These are phyloP conservation scores for Ceratobasidium sp. DNA, from an alignment of 1,284 basidiomycete genomes.

Conservation along the genomic window DNA sequence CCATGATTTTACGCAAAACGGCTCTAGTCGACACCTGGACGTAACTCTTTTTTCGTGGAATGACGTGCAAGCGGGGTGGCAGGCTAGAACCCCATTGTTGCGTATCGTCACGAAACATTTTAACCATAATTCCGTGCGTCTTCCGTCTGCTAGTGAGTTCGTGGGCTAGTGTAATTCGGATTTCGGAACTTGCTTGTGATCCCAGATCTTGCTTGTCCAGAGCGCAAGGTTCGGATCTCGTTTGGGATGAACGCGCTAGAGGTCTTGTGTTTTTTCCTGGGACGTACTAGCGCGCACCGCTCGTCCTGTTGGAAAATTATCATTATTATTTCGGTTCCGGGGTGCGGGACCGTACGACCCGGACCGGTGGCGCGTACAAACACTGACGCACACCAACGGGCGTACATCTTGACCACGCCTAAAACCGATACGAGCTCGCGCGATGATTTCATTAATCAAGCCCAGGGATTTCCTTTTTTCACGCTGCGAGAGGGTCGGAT, in stretches of 20 bases:
- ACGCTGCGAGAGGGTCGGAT: slow-evolving; percentile 16
- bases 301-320: too few relatives aligned
- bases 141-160: slow-evolving; percentile 1
- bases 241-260: neutral
- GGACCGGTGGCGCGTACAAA: slow-evolving; percentile 7
- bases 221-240: slow-evolving; percentile 8
- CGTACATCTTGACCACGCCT: neutral
- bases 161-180: slow-evolving; percentile 5
- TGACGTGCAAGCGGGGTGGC: neutral
- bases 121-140: neutral
- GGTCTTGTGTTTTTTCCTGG: neutral
- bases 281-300: slow-evolving; percentile 3
- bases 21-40: neutral
- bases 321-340: neutral
- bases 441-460: slow-evolving; percentile 15
- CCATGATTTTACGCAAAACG: neutral
- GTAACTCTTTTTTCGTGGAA: neutral
- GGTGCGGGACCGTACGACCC: too few relatives aligned
- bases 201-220: too few relatives aligned
- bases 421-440: neutral
- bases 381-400: neutral
- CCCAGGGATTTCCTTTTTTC: neutral
- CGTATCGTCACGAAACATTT: too few relatives aligned
- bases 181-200: too few relatives aligned
- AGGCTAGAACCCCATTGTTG: neutral